Evolutionary conservation across 495 filamentous ascomycete genomes (phyloP).

Genomic region (Parathielavia hyrcaniae): DNA sequence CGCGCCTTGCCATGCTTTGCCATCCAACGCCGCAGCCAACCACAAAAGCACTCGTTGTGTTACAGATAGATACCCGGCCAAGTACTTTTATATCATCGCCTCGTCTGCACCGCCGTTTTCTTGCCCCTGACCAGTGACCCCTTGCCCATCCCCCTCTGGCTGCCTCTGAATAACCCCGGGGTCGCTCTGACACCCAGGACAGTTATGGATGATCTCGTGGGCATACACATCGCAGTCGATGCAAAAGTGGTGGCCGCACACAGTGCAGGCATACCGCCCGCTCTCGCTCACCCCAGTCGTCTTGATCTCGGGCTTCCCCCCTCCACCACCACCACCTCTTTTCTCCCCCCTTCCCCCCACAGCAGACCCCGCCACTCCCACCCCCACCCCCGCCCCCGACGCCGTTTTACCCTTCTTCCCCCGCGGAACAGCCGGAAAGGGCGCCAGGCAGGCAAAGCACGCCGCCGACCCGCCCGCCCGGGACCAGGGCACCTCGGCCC

Average conservation of each 20-base stretch:
- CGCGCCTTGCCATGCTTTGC: neutral
- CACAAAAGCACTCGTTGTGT: neutral
- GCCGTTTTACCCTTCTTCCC: neutral
- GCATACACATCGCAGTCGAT: conserved; percentile 95
- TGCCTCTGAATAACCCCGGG: conserved; percentile 12
- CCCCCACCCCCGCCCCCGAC: neutral
- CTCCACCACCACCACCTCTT: neutral
- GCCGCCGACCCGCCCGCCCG: conserved; percentile 49
- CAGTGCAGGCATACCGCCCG: conserved; percentile 78
- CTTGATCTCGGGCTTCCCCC: conserved; percentile 28
- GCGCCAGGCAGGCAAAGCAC: conserved; percentile 50
- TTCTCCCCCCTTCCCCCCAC: conserved; percentile 12
- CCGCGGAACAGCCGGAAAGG: conserved; percentile 42
- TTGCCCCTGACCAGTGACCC: conserved; percentile 15
- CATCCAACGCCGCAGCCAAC: conserved; percentile 1
- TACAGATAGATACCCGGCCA: neutral
- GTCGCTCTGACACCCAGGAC: conserved; percentile 82
- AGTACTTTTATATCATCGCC: conserved; percentile 39
- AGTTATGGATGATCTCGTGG: conserved; percentile 91
- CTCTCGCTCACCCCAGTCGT: conserved; percentile 67
- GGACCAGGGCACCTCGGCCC: conserved; percentile 82
- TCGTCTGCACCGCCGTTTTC: neutral
- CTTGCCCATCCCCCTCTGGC: conserved; percentile 4
- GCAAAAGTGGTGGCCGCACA: conserved; percentile 84
- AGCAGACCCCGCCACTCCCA: neutral